phyloP scores from a whole-genome alignment of 768 basidiomycete species.

The Boletales sp. region DNA sequence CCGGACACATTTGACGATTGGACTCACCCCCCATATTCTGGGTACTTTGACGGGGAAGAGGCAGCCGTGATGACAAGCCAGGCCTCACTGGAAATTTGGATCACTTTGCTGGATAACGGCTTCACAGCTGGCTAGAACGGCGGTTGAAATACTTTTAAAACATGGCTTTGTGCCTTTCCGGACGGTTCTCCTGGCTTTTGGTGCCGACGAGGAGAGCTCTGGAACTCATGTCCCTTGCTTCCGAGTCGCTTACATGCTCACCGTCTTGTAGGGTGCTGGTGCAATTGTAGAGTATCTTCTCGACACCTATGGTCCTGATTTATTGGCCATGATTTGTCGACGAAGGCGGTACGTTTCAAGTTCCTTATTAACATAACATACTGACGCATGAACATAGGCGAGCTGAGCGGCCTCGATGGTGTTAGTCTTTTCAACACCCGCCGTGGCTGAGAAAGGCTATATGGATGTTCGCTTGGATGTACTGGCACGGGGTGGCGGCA shows the following conservation, averaged over 20 bases:
- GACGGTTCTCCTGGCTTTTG: conserved; percentile 34
- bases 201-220: conserved; percentile 44
- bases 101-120: neutral
- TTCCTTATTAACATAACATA: neutral
- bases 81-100: conserved; percentile 27
- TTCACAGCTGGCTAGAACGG: conserved; percentile 13
- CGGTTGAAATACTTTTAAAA: conserved; percentile 27
- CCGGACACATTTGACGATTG: conserved; percentile 42
- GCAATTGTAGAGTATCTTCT: conserved; percentile 39
- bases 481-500: conserved; percentile 42
- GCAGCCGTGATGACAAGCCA: conserved; percentile 44
- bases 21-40: conserved; percentile 47
- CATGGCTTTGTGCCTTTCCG: conserved; percentile 28
- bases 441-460: conserved; percentile 42
- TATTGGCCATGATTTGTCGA: conserved; percentile 54
- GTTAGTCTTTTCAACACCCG: conserved; percentile 30
- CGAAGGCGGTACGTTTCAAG: conserved; percentile 43
- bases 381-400: conserved; percentile 20
- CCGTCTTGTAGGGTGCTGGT: conserved; percentile 38
- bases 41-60: conserved; percentile 47
- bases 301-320: conserved; percentile 43
- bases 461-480: conserved; percentile 41
- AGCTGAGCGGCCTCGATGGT: conserved; percentile 26
- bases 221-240: neutral
- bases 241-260: neutral